Conservation (phyloP, 2,329 filamentous ascomycete species). For the Colletotrichum limetticola region DNA sequence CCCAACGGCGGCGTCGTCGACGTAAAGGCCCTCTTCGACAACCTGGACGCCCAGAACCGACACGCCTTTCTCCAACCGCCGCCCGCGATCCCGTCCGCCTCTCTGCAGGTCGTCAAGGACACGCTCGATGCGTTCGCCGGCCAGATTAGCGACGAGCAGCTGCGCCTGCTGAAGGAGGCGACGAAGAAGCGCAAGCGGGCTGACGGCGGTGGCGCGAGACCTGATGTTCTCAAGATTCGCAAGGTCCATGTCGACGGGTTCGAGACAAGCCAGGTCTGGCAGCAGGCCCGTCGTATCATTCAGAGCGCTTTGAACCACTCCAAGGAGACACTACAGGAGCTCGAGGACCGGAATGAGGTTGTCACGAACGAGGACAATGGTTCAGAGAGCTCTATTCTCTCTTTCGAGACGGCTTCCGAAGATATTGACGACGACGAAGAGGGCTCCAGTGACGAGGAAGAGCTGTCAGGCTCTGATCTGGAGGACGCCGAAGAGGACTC, state of each 20-base stretch:
- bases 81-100: slow-evolving; percentile 72
- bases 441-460: slow-evolving; percentile 47
- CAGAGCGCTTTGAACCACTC: slow-evolving; percentile 63
- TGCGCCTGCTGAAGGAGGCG: slow-evolving; percentile 71
- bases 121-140: slow-evolving; percentile 83
- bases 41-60: slow-evolving; percentile 68
- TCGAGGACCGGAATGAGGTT: slow-evolving; percentile 54
- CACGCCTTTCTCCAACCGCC: slow-evolving; percentile 83
- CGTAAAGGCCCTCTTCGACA: slow-evolving; percentile 64
- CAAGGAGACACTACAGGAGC: slow-evolving; percentile 56
- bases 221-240: slow-evolving; percentile 76
- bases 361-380: slow-evolving; percentile 55
- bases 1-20: slow-evolving; percentile 47
- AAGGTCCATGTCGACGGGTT: slow-evolving; percentile 90
- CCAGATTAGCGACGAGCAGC: slow-evolving; percentile 78
- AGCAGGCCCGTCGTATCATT: slow-evolving; percentile 89
- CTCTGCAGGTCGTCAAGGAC: slow-evolving; percentile 80
- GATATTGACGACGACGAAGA: slow-evolving; percentile 35
- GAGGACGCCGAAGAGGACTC: slow-evolving; percentile 46
- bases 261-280: slow-evolving; percentile 89
- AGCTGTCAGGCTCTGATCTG: slow-evolving; percentile 36
- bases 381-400: slow-evolving; percentile 46
- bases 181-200: slow-evolving; percentile 81
- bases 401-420: slow-evolving; percentile 49
- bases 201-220: slow-evolving; percentile 55